phyloP scores from a whole-genome alignment of 257 asterid species.

The Solanum etuberosum region DNA sequence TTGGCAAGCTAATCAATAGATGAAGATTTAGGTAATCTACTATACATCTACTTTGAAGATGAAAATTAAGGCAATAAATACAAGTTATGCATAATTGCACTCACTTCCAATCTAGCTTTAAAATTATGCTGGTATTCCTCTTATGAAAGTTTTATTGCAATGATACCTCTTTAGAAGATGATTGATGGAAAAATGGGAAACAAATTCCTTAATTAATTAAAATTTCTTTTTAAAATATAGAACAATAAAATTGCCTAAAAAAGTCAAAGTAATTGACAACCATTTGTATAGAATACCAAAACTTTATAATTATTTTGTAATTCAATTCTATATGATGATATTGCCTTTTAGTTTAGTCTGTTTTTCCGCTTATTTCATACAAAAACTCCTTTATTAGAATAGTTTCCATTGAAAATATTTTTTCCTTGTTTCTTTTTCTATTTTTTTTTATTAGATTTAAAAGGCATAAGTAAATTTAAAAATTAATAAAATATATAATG shows the following conservation, averaged over 20 bases:
- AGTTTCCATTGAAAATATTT: background rate
- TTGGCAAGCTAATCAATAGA: background rate
- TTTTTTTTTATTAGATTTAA: background rate
- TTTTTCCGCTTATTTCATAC: background rate
- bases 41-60: background rate
- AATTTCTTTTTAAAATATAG: background rate
- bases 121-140: background rate
- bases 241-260: background rate
- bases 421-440: background rate
- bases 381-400: background rate
- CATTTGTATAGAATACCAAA: background rate
- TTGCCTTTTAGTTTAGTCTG: background rate
- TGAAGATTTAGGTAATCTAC: background rate
- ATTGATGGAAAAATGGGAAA: background rate
- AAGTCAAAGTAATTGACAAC: background rate
- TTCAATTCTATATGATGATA: background rate
- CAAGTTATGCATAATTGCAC: background rate
- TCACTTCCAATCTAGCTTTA: background rate
- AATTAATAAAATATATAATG: background rate
- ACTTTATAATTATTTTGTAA: background rate
- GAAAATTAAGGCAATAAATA: background rate
- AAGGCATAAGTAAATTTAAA: background rate
- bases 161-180: background rate
- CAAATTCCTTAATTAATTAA: background rate
- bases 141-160: background rate